phyloP scores from a whole-genome alignment of 208 protist species.

The Leishmania aethiopica region DNA sequence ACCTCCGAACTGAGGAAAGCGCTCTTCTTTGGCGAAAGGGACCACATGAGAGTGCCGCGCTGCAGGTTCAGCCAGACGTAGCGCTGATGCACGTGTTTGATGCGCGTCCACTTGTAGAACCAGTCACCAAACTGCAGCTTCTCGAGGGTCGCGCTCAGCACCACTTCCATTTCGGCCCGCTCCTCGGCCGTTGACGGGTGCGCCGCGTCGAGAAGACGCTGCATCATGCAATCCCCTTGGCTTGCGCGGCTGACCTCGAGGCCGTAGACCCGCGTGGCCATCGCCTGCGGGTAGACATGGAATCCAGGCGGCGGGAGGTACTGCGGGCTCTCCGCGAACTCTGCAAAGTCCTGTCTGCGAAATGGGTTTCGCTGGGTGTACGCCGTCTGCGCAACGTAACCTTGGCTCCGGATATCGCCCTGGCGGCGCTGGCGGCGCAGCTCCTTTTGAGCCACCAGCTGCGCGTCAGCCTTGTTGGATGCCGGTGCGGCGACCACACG shows the following conservation, averaged over 20 bases:
- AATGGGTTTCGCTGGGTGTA: constrained; percentile 80
- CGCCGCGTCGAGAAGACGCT: constrained; percentile 37
- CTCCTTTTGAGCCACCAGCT: constrained; percentile 15
- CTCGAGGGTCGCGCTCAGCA: constrained; percentile 38
- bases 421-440: constrained; percentile 21
- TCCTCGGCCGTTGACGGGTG: constrained; percentile 31
- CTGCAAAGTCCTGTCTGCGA: constrained; percentile 66
- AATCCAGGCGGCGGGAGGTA: constrained; percentile 43
- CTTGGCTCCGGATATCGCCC: constrained; percentile 18
- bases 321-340: constrained; percentile 57
- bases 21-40: constrained; percentile 34
- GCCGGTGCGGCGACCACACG: not conserved
- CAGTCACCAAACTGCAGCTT: constrained; percentile 69
- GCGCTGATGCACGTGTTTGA: constrained; percentile 59
- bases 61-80: constrained; percentile 80
- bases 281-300: constrained; percentile 30
- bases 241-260: constrained; percentile 33
- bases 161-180: constrained; percentile 19
- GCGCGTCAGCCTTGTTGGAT: not conserved
- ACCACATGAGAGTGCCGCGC: constrained; percentile 65
- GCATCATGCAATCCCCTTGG: constrained; percentile 51
- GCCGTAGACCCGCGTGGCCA: constrained; percentile 31
- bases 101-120: constrained; percentile 82
- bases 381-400: constrained; percentile 61
- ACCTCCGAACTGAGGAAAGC: constrained; percentile 53